These are phyloP conservation scores for Emericellopsis cladophorae DNA, from an alignment of 2,329 filamentous ascomycete species.

Conservation along the genomic window DNA sequence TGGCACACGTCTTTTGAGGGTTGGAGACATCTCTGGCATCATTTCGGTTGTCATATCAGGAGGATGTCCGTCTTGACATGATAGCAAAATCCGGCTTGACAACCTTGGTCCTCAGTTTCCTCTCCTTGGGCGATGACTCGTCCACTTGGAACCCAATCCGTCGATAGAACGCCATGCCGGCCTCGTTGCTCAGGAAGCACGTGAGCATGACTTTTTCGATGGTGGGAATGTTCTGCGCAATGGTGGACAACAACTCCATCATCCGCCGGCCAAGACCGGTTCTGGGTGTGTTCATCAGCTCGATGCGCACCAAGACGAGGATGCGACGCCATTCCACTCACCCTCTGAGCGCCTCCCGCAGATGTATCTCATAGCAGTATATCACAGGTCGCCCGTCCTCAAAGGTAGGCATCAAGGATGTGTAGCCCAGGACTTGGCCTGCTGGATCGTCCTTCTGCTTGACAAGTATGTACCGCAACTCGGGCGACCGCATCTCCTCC, in stretches of 20 bases:
- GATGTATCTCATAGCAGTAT: conserved; percentile 72
- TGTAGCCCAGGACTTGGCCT: conserved; percentile 35
- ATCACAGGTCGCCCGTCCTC: conserved; percentile 54
- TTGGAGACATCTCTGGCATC: too few relatives aligned
- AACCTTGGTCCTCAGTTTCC: conserved; percentile 37
- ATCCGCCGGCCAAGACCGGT: conserved; percentile 50
- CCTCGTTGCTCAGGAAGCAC: conserved; percentile 50
- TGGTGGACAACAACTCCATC: conserved; percentile 39
- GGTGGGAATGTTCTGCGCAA: conserved; percentile 39
- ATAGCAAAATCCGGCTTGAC: conserved; percentile 47
- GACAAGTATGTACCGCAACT: conserved; percentile 58
- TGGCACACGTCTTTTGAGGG: too few relatives aligned
- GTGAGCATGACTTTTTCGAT: conserved; percentile 62
- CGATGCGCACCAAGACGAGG: too few relatives aligned
- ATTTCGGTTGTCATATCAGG: too few relatives aligned
- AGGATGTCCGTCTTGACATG: conserved; percentile 33
- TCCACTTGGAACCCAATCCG: conserved; percentile 45
- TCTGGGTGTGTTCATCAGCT: conserved; percentile 18
- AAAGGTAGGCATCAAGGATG: conserved; percentile 60
- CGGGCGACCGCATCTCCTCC: conserved; percentile 53
- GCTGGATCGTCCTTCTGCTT: conserved; percentile 9
- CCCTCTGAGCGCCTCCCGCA: conserved; percentile 42
- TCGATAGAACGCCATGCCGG: conserved; percentile 47
- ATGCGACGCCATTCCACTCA: conserved; percentile 15
- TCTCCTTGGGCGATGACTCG: conserved; percentile 38